A percentile compares a stretch with the other conserved stretches of the same genome.
Evolutionary conservation across 148 eudicot genomes (phyloP).

Genomic region (Heliosperma pusillum): DNA sequence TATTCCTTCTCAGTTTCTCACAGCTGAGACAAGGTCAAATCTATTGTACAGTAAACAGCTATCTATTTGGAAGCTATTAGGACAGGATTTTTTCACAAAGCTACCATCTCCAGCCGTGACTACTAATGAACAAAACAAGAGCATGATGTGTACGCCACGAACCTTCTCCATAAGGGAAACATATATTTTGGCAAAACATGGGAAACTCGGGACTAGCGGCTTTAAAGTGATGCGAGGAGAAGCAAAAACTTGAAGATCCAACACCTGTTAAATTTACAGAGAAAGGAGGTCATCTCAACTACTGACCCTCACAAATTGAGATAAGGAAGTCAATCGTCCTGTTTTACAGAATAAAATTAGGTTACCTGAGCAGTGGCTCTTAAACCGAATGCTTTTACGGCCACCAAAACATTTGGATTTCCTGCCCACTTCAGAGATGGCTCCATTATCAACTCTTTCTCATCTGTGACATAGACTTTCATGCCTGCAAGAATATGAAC

Average conservation of each 20-base stretch:
- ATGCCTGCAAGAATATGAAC: slow-evolving; percentile 45
- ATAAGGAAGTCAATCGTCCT: not conserved
- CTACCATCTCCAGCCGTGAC: not conserved
- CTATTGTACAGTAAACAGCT: not conserved
- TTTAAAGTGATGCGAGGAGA: slow-evolving; percentile 80
- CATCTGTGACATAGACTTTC: slow-evolving; percentile 82
- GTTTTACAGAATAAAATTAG: slow-evolving; percentile 4
- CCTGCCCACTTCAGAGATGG: slow-evolving; percentile 88
- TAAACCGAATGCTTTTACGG: slow-evolving; percentile 72
- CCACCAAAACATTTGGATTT: slow-evolving; percentile 62
- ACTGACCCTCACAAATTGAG: not conserved
- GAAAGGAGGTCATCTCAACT: slow-evolving; percentile 1
- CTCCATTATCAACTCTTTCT: slow-evolving; percentile 88
- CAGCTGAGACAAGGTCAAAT: not conserved
- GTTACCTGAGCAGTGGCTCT: slow-evolving; percentile 82
- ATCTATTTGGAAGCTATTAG: not conserved
- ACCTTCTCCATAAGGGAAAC: slow-evolving; percentile 98
- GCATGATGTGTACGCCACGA: slow-evolving; percentile 15
- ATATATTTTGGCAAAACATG: slow-evolving; percentile 78
- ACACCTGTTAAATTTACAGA: slow-evolving; percentile 44
- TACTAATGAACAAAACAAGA: not conserved
- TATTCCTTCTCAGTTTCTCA: too few relatives aligned
- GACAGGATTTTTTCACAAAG: not conserved
- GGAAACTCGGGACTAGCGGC: slow-evolving; percentile 93
- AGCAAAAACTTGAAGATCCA: slow-evolving; percentile 88